Percentiles rank a stretch among this genome's conserved stretches.
These are phyloP conservation scores for Lasiodiplodia sp. DNA, from an alignment of 2,329 filamentous ascomycete genomes.

Conservation along the genomic window DNA sequence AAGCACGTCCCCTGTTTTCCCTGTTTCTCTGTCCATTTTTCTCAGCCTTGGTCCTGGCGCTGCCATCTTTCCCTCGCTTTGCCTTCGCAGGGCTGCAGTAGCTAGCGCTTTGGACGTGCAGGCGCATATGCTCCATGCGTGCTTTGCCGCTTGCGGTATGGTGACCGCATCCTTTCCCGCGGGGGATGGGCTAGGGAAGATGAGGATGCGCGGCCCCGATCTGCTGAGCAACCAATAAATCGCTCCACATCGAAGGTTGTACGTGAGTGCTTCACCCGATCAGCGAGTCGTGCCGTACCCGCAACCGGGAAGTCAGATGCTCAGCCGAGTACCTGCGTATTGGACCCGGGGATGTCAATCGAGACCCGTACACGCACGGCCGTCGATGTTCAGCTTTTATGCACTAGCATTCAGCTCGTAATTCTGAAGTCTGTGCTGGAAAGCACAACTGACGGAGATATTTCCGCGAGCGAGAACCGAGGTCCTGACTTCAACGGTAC, in stretches of 20 bases:
- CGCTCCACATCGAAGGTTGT: not conserved
- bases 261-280: not conserved
- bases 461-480: not conserved
- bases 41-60: not conserved
- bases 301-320: not conserved
- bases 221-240: conserved; percentile 18
- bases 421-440: not conserved
- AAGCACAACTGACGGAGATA: not conserved
- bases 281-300: not conserved
- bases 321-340: not conserved
- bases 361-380: not conserved
- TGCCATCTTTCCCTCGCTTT: not conserved
- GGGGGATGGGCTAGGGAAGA: not conserved
- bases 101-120: not conserved
- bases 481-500: too few species aligned
- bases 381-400: not conserved
- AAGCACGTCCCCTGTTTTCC: not conserved
- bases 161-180: not conserved
- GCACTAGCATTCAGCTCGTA: not conserved
- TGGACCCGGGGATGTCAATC: not conserved
- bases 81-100: conserved; percentile 17
- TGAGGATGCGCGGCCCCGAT: conserved; percentile 21
- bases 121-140: conserved; percentile 8
- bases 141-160: not conserved
- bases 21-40: conserved; percentile 2